phyloP scores from a whole-genome alignment of 371 early-diverging fungal species.

The Syncephalastrum racemosum region DNA sequence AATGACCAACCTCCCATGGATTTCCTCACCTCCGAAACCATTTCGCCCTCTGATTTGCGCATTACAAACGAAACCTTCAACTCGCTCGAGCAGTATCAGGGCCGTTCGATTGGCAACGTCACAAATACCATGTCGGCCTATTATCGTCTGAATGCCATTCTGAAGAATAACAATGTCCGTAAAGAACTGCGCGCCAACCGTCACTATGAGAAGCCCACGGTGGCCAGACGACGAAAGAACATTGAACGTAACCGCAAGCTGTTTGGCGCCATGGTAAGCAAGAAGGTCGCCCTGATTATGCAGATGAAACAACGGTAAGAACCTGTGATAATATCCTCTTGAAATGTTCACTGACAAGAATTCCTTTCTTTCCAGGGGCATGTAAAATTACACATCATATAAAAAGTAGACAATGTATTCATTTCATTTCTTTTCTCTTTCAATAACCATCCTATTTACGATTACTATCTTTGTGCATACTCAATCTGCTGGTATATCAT shows the following conservation, averaged over 20 bases:
- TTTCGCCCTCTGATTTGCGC: too few species aligned
- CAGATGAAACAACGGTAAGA: slow-evolving; percentile 62
- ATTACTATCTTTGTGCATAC: too few species aligned
- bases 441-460: too few species aligned
- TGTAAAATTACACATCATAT: too few species aligned
- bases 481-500: too few species aligned
- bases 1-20: too few species aligned
- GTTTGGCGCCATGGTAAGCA: slow-evolving; percentile 54
- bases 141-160: slow-evolving; percentile 40
- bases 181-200: slow-evolving; percentile 43
- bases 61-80: too few species aligned
- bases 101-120: slow-evolving; percentile 46
- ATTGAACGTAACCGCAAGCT: slow-evolving; percentile 49
- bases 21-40: too few species aligned
- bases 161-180: slow-evolving; percentile 47
- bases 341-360: too few species aligned
- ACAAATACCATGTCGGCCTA: slow-evolving; percentile 44
- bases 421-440: too few species aligned
- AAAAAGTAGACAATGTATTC: too few species aligned
- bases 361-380: too few species aligned
- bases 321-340: background rate
- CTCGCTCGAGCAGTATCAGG: slow-evolving; percentile 37
- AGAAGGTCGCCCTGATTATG: slow-evolving; percentile 61
- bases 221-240: slow-evolving; percentile 49
- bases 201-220: slow-evolving; percentile 59